These are phyloP conservation scores for Vitis riparia DNA, from an alignment of 164 flowering plant species.

Conservation along the genomic window DNA sequence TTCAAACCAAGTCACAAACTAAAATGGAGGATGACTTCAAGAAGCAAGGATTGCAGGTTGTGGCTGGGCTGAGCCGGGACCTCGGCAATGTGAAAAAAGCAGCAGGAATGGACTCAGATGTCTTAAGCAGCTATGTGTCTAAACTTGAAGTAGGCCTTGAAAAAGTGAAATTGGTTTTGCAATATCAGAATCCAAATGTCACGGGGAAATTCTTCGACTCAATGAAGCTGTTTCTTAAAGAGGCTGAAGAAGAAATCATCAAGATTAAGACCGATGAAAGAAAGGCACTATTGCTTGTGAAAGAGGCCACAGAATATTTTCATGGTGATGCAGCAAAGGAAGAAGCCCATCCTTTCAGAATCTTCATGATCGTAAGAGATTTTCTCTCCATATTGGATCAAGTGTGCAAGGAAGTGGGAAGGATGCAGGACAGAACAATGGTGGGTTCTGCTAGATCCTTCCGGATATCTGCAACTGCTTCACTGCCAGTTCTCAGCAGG, in stretches of 20 bases:
- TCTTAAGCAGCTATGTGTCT: slow-evolving; percentile 69
- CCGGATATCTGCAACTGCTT: slow-evolving; percentile 67
- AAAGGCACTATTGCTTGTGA: slow-evolving; percentile 66
- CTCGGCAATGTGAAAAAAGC: slow-evolving; percentile 79
- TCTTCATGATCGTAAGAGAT: slow-evolving; percentile 92
- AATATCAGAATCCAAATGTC: slow-evolving; percentile 50
- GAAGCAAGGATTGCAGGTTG: slow-evolving; percentile 83
- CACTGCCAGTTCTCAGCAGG: slow-evolving; percentile 78
- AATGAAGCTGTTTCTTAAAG: slow-evolving; percentile 62
- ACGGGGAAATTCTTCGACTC: slow-evolving; percentile 69
- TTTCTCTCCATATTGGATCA: slow-evolving; percentile 80
- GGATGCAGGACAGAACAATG: slow-evolving; percentile 58
- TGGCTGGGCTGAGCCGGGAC: slow-evolving; percentile 77
- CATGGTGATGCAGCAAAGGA: slow-evolving; percentile 90
- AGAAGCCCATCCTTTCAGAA: slow-evolving; percentile 91
- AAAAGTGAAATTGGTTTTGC: slow-evolving; percentile 60
- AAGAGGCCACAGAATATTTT: slow-evolving; percentile 86
- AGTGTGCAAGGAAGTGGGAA: slow-evolving; percentile 95
- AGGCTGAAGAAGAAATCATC: slow-evolving; percentile 69
- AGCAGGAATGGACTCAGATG: slow-evolving; percentile 97
- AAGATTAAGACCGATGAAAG: slow-evolving; percentile 65
- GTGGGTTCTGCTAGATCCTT: slow-evolving; percentile 84
- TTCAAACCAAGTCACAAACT: slow-evolving; percentile 20
- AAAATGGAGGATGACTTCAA: slow-evolving; percentile 52
- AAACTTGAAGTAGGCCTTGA: slow-evolving; percentile 88